Base-by-base conservation (phyloP, 495 filamentous ascomycete species). In the Aspergillus hancockii region DNA sequence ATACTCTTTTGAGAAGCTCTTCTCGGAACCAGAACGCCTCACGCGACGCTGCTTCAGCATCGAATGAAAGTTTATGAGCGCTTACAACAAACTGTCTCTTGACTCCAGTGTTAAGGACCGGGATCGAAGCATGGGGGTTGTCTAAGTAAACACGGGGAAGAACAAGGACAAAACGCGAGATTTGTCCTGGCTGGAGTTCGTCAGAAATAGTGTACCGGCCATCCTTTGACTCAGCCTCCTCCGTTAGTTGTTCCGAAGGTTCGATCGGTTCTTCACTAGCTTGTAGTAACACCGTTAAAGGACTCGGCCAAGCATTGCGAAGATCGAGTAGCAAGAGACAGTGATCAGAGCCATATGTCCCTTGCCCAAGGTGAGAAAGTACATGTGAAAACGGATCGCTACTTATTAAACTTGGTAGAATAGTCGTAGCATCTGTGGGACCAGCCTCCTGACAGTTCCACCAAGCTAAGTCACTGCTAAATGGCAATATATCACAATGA, bases 21-120 rank as follows among this genome's bases (percentile, higher is more conserved):
- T 95, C 89, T 8, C 93, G 83, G 74, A 91, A 97, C 93, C 93
- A 97, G 71, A 97, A 97, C 2, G 88, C 86, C 75, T 96, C 91
- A 40, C 93, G 82, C 43, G 81, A 87, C 8, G 87, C 84, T 34
- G 87, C 83, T 72, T 97, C 92, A 23, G 81, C 84, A 58, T 94
- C 90, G 2, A 90, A 88, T 0, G 89, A 87, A 50, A 90, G 80
- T 62, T 91, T 90, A 59, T 83, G 83, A 43, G 87, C 86, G 67
- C 87, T 92, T 50, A 96, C 90, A 21, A 97, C 90, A 63, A 94
- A 97, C 71, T 97, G 93, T 12, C 91, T 83, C 65, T 90, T 85
- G 6, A 85, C 83, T 4, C 72, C 75, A 1, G 86, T 83, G 63
- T 94, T 92, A 32, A 96, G 79, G 10, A 87, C 85, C 0, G 93